A percentile compares a stretch with the other conserved stretches of the same genome.
Conservation (phyloP, 495 filamentous ascomycete genomes). For the Penicillium bialowiezense region DNA sequence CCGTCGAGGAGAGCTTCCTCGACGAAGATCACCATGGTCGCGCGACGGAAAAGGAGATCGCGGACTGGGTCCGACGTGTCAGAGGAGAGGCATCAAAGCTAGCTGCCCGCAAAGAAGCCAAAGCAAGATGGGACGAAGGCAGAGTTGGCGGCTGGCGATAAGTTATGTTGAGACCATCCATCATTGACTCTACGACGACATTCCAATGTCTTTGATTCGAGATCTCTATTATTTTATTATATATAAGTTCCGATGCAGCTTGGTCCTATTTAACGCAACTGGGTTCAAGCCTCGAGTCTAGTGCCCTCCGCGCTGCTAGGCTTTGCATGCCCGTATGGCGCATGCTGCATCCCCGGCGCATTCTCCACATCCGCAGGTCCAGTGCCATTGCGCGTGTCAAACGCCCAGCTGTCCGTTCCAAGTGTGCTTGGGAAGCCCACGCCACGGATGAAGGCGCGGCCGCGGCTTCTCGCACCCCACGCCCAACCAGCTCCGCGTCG, state of each 20-base stretch:
- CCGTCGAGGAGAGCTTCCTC: conserved; percentile 87
- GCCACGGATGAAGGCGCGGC: conserved; percentile 56
- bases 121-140: conserved; percentile 91
- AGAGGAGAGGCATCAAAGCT: conserved; percentile 71
- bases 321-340: neutral
- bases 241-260: no score
- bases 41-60: conserved; percentile 72
- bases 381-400: neutral
- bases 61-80: conserved; percentile 79
- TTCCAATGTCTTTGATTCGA: neutral
- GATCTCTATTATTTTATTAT: neutral
- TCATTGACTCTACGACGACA: neutral
- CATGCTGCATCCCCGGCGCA: conserved; percentile 1
- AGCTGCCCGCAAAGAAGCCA: conserved; percentile 74
- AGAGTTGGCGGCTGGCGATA: conserved; percentile 90
- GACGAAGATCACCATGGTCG: conserved; percentile 54
- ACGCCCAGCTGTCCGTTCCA: conserved; percentile 35
- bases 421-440: conserved; percentile 53
- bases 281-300: neutral
- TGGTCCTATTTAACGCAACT: neutral
- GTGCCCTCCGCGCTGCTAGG: neutral
- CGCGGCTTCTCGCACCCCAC: conserved; percentile 43
- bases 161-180: conserved; percentile 11
- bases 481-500: conserved; percentile 54
- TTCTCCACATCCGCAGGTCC: conserved; percentile 10